Evolutionary conservation across 2,329 filamentous ascomycete species (phyloP).

Genomic region (Aureobasidium musti): DNA sequence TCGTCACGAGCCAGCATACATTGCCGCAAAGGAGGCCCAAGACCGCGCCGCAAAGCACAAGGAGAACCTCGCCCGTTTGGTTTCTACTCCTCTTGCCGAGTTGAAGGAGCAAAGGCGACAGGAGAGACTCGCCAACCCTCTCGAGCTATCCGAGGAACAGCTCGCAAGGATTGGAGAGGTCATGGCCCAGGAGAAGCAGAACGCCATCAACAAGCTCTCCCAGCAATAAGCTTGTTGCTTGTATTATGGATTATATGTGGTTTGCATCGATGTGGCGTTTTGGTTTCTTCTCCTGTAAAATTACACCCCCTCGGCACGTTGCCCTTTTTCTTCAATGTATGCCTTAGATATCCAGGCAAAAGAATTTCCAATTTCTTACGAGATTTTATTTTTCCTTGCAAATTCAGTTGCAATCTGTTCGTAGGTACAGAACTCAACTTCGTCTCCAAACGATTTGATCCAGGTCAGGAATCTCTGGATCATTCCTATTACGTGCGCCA

Average conservation of each 20-base stretch:
- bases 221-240: conserved; percentile 23
- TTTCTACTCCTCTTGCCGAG: conserved; percentile 54
- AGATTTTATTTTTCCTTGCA: neutral
- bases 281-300: conserved; percentile 21
- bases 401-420: conserved; percentile 47
- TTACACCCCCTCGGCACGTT: conserved; percentile 16
- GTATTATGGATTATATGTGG: conserved; percentile 19
- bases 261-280: conserved; percentile 27
- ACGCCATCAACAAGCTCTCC: conserved; percentile 10
- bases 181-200: conserved; percentile 38
- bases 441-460: conserved; percentile 50
- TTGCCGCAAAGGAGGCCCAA: conserved; percentile 64
- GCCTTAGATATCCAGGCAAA: conserved; percentile 4
- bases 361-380: conserved; percentile 1
- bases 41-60: conserved; percentile 48
- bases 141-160: conserved; percentile 43
- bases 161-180: conserved; percentile 48
- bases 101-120: conserved; percentile 44
- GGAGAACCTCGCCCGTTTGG: conserved; percentile 44
- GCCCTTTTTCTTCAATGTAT: neutral
- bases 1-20: conserved; percentile 73
- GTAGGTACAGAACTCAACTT: conserved; percentile 52
- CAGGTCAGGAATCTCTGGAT: conserved; percentile 55
- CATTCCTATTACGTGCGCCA: conserved; percentile 64
- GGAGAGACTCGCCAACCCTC: conserved; percentile 42